phyloP scores from a whole-genome alignment of 225 moss, liverwort and hornwort genomes.

The Ulota crispa region DNA sequence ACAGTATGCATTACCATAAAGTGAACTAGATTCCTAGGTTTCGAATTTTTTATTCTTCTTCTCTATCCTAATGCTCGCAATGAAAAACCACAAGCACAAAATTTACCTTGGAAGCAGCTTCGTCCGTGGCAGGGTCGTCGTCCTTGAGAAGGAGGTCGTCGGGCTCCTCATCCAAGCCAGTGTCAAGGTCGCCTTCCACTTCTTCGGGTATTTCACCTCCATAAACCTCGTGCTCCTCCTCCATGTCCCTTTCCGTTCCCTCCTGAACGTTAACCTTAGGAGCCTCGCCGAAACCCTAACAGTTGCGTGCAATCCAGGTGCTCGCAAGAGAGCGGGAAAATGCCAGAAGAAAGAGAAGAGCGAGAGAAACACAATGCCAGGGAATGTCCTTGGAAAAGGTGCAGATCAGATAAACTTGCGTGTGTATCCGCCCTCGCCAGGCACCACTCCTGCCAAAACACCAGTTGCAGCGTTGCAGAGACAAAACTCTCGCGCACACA shows the following conservation, averaged over 20 bases:
- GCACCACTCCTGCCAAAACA: neutral
- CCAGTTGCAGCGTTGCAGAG: neutral
- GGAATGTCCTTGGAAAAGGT: neutral
- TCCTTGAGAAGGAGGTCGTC: constrained; percentile 68
- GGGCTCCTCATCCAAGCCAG: constrained; percentile 73
- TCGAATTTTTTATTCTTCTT: neutral
- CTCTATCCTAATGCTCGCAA: neutral
- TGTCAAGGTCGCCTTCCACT: constrained; percentile 82
- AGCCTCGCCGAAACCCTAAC: constrained; percentile 5
- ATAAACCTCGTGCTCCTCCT: constrained; percentile 96
- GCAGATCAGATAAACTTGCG: neutral
- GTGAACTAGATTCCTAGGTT: neutral
- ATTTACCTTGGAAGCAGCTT: constrained; percentile 80
- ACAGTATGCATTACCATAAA: neutral
- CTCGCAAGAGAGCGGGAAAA: neutral
- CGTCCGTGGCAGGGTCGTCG: constrained; percentile 58
- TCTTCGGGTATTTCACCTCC: constrained; percentile 88
- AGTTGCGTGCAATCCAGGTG: neutral
- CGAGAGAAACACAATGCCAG: neutral
- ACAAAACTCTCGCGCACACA: neutral
- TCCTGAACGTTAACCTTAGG: constrained; percentile 1
- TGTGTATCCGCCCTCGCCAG: neutral
- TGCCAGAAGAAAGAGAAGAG: neutral
- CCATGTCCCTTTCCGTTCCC: constrained; percentile 41
- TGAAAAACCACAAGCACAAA: neutral